phyloP scores from a whole-genome alignment of 202 grass and related monocot genomes.

The Schoenoplectus triqueter region DNA sequence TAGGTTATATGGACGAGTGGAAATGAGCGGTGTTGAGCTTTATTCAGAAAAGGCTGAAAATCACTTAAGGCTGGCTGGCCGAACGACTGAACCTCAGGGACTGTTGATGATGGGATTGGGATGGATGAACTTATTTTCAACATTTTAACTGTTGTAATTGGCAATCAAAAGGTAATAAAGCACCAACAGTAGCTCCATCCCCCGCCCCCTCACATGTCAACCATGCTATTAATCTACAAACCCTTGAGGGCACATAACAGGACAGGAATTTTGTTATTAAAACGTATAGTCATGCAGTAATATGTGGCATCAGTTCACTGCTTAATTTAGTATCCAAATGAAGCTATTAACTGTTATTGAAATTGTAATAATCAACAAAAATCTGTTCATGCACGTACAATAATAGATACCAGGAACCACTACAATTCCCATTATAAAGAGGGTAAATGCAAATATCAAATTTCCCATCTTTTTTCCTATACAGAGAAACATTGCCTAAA shows the following conservation, averaged over 20 bases:
- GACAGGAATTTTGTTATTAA: background rate
- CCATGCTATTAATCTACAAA: background rate
- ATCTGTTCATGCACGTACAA: background rate
- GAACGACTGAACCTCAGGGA: background rate
- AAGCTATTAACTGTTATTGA: background rate
- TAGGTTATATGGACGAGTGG: too few relatives aligned
- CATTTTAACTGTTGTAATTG: background rate
- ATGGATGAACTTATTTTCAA: background rate
- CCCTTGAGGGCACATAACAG: background rate
- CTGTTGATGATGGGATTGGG: background rate
- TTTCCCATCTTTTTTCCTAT: constrained; percentile 24
- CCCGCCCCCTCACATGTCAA: background rate
- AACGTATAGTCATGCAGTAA: background rate
- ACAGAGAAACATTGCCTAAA: constrained; percentile 25
- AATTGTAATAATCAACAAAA: background rate
- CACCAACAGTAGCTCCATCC: background rate
- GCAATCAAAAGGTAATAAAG: background rate
- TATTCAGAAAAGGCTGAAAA: too few relatives aligned
- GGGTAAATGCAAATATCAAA: background rate
- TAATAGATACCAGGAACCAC: background rate
- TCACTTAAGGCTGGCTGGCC: too few relatives aligned
- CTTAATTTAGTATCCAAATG: background rate
- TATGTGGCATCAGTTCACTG: background rate
- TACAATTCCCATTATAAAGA: background rate
- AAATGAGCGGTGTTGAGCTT: background rate